Conservation (phyloP, 352 stramenopile species). For the Hyphochytrium catenoides region DNA sequence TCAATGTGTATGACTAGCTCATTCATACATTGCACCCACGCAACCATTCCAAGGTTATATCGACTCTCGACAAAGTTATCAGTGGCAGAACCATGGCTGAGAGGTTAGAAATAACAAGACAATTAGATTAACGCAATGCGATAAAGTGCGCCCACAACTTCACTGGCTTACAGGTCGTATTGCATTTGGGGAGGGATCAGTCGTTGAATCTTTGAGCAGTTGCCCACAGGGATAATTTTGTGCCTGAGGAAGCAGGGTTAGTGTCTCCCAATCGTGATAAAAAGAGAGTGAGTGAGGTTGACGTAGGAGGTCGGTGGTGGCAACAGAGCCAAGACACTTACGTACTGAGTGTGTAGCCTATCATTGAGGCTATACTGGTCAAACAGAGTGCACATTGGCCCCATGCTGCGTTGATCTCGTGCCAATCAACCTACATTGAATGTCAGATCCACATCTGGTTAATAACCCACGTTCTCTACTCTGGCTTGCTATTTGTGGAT, state of each 20-base stretch:
- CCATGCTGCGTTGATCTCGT: slow-evolving; percentile 58
- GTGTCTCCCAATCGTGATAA: slow-evolving; percentile 4
- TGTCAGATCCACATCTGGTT: too few species aligned
- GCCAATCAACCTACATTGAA: slow-evolving; percentile 29
- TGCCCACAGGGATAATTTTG: slow-evolving; percentile 56
- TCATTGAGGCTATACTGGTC: slow-evolving; percentile 22
- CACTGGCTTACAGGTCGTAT: slow-evolving; percentile 29
- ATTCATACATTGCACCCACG: slow-evolving; percentile 41
- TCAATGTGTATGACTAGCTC: slow-evolving; percentile 33
- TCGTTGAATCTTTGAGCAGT: slow-evolving; percentile 57
- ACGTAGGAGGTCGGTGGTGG: slow-evolving; percentile 1
- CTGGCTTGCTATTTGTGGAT: too few species aligned
- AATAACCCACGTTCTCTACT: too few species aligned
- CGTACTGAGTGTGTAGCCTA: slow-evolving; percentile 37
- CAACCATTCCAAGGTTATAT: slow-evolving; percentile 52
- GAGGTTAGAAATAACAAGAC: neutral
- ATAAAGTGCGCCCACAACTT: slow-evolving; percentile 3
- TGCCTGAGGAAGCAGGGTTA: slow-evolving; percentile 18
- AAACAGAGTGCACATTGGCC: slow-evolving; percentile 41
- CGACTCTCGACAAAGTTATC: slow-evolving; percentile 55
- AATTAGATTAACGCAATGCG: neutral
- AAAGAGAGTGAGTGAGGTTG: neutral
- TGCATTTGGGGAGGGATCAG: slow-evolving; percentile 47
- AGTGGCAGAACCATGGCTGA: slow-evolving; percentile 46
- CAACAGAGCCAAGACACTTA: slow-evolving; percentile 14